Base-by-base conservation (phyloP, 1,139 yeast species). In the Taphrina pruni region DNA sequence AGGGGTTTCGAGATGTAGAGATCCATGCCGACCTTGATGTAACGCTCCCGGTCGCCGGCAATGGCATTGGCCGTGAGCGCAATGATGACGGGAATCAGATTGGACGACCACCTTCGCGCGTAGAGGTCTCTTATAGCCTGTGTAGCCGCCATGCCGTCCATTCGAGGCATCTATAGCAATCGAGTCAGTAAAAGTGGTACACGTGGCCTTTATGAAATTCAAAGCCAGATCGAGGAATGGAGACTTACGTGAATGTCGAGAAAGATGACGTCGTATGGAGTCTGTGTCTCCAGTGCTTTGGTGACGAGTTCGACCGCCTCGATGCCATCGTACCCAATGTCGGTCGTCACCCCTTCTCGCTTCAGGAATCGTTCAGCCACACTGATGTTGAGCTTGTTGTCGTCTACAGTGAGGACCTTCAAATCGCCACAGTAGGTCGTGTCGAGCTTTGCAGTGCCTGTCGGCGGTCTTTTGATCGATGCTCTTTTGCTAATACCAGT, bases 1-100 rank as follows among this genome's bases (percentile, higher is more conserved):
- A 64, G 36, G 0, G 99, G 99, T 75, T 93, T 93, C 2, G 97
- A 85, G 74, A 94, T 81, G 77, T 93, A 93, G 17, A 95, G 94
- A 74, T 88, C 83, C 97, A 93, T 93, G 4, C 98, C 98, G 41
- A 88, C 86, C 35, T 85, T 88, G 66, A 90, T 76, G 78, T 98
- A 93, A 71, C 87, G 96, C 73, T 87, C 88, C 65, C 89, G 90
- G 75, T 93, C 93, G 67, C 94, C 88, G 72, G 89, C 90, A 78
- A 93, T 97, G 0, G 97, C 97, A 81, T 89, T 93, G 0, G 98
- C 98, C 0, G 97, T 92, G 70, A 94, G 84, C 0, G 97, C 98
- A 62, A 94, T 93, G 71, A 94, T 90, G 52, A 36, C 43, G 21
- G 64, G 64, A 21, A 26, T 50, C 54, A 21, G 20, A 11, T 21